Evolutionary conservation across 1,284 basidiomycete genomes (phyloP).

Genomic region (Cutaneotrichosporon spelunceum): DNA sequence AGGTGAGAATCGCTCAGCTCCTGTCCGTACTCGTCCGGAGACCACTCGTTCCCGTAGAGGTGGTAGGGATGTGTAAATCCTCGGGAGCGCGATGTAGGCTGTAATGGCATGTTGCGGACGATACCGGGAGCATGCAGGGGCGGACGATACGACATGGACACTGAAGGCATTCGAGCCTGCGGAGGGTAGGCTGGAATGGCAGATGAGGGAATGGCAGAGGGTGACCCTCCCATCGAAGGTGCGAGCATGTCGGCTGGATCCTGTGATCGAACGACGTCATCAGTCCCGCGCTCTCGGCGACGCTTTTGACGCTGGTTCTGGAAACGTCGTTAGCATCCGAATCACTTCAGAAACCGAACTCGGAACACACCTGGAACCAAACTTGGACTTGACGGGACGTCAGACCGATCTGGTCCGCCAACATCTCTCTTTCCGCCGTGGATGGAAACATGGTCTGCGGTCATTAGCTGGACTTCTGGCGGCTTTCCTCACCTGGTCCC

Average conservation of each 20-base stretch:
- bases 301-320: conserved; percentile 49
- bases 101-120: neutral
- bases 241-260: neutral
- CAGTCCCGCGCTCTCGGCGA: conserved; percentile 29
- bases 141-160: neutral
- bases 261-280: conserved; percentile 9
- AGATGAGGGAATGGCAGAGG: neutral
- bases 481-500: conserved; percentile 23
- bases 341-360: neutral
- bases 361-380: conserved; percentile 48
- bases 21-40: neutral
- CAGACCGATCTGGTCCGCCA: conserved; percentile 40
- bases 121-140: neutral
- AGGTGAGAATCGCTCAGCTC: neutral
- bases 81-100: neutral
- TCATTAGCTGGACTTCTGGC: neutral
- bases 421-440: conserved; percentile 33
- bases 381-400: conserved; percentile 50
- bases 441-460: conserved; percentile 44
- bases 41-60: neutral
- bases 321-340: neutral
- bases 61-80: neutral
- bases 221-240: neutral
- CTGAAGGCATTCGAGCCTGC: neutral
- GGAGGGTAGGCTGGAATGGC: neutral